Conservation (phyloP, 495 filamentous ascomycete genomes). For the Alectoria sarmentosa region DNA sequence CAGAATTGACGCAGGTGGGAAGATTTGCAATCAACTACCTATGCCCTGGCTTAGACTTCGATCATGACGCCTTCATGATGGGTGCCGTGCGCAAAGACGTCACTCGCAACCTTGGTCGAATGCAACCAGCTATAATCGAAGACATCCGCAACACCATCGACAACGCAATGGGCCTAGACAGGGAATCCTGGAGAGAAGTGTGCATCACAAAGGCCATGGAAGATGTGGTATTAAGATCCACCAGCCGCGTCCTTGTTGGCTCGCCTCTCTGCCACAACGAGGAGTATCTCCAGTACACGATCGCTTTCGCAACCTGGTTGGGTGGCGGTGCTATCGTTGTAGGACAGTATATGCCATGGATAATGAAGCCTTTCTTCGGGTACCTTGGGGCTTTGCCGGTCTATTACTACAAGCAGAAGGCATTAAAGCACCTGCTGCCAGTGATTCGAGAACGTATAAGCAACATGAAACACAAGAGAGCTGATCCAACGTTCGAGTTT, state of each 20-base stretch:
- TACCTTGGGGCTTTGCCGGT: conserved; percentile 7
- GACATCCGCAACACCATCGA: conserved; percentile 8
- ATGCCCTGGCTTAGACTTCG: neutral
- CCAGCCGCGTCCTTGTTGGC: conserved; percentile 12
- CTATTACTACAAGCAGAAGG: neutral
- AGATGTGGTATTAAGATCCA: conserved; percentile 12
- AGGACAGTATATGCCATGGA: conserved; percentile 14
- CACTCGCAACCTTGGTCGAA: conserved; percentile 13
- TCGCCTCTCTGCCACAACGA: conserved; percentile 7
- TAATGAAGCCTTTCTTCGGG: conserved; percentile 14
- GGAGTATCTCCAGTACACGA: conserved; percentile 3
- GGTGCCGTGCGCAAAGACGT: conserved; percentile 11
- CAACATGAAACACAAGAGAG: conserved; percentile 5
- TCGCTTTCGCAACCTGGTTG: conserved; percentile 9
- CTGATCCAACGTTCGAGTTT: conserved; percentile 4
- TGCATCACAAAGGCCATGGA: conserved; percentile 3
- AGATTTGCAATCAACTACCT: conserved; percentile 9
- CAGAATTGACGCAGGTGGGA: neutral
- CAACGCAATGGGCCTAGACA: conserved; percentile 3
- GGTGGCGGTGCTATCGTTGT: conserved; percentile 9
- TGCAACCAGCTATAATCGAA: conserved; percentile 8
- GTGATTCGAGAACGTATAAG: conserved; percentile 6
- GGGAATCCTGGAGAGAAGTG: neutral
- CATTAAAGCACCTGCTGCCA: conserved; percentile 10
- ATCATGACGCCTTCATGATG: conserved; percentile 9